Evolutionary conservation across 2,329 filamentous ascomycete genomes (phyloP), one percentile per base, ranked within the genome.

Genomic region (Botrytis squamosa): DNA sequence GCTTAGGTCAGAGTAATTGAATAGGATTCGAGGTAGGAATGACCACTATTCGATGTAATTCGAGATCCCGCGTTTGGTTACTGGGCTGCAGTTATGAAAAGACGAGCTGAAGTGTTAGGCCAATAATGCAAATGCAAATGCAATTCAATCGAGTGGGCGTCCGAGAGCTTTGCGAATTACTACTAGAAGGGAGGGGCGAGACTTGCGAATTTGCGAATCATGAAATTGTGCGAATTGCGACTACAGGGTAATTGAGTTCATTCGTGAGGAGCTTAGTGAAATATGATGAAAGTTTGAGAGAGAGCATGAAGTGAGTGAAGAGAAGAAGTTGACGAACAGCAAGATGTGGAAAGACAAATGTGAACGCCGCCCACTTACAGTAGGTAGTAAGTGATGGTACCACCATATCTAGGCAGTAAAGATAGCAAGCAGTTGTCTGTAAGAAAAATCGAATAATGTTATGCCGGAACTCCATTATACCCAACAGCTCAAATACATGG

Each of bases 1-100:
- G 64, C 70, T 72, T 72, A 72, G 70, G 63, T 72, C 70, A 72
- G 70, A 68, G 25, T 42, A 7, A 52, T 38, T 33, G 69, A 49
- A 64, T 16, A 49, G 55, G 69, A 64, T 49, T 33, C 22, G 25
- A 46, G 42, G 59, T 55, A 52, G 69, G 59, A 57, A 33, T 71
- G 55, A 9, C 42, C 40, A 52, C 40, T 42, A 42, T 63, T 33
- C 20, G 40, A 63, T 63, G 40, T 29, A 40, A 29, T 62, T 63
- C 29, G 29, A 46, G 68, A 62, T 71, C 42, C 69, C 69, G 69
- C 33, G 59, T 71, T 52, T 63, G 60, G 59, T 38, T 52, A 52
- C 29, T 40, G 57, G 42, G 69, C 36, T 65, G 69, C 57, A 64
- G 20, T 46, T 52, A 65, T 71, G 69, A 64, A 64, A 49, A 40